A percentile compares a stretch with the other conserved stretches of the same genome.
These are phyloP conservation scores for Komagataella populi DNA, from an alignment of 805 yeast genomes.

Conservation along the genomic window DNA sequence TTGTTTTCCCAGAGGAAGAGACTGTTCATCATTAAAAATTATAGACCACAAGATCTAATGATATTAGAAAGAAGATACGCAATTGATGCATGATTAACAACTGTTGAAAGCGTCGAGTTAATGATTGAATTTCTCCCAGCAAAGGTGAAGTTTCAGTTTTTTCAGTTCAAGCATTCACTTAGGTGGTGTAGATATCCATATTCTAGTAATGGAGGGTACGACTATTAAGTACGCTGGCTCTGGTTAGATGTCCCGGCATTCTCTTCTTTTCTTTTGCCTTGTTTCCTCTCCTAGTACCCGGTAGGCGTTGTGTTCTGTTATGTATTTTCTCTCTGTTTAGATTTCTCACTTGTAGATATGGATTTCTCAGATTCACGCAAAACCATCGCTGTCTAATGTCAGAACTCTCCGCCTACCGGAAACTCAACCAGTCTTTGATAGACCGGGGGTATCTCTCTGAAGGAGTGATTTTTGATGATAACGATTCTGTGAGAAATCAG, in stretches of 20 bases:
- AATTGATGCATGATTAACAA: not conserved
- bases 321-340: not conserved
- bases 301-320: not conserved
- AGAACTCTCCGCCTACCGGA: not conserved
- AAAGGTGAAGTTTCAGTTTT: not conserved
- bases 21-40: conserved; percentile 2
- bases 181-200: not conserved
- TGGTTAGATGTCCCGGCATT: not conserved
- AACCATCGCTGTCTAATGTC: not conserved
- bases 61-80: not conserved
- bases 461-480: not conserved
- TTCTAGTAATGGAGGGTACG: not conserved
- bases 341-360: not conserved
- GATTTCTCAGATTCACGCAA: not conserved
- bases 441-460: not conserved
- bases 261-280: not conserved
- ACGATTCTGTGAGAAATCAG: not conserved
- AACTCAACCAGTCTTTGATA: not conserved
- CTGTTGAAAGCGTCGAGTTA: not conserved
- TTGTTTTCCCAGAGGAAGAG: conserved; percentile 4
- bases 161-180: not conserved
- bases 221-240: not conserved
- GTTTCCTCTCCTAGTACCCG: not conserved
- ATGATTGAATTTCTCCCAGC: not conserved
- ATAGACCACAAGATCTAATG: not conserved